Percentiles rank a stretch among this genome's conserved stretches.
Conservation (phyloP, 192 early-diverging fungal species). For the Umbelopsis sp. region DNA sequence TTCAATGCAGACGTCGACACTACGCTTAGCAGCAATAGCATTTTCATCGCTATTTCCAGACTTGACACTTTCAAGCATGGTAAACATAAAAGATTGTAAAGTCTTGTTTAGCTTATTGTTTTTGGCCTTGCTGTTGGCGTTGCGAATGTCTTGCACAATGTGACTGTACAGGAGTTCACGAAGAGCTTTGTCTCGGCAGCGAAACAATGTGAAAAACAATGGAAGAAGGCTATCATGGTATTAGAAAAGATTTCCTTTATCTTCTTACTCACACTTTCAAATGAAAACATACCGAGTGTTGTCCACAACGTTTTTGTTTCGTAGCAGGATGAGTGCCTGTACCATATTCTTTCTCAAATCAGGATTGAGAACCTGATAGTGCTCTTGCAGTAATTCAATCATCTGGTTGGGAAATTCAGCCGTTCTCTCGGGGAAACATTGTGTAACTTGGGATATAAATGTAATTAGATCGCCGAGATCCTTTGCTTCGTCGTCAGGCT, state of each 20-base stretch:
- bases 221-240: constrained; percentile 63
- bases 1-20: constrained; percentile 96
- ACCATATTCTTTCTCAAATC: constrained; percentile 88
- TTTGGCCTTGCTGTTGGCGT: constrained; percentile 87
- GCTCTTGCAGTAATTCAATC: constrained; percentile 79
- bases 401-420: constrained; percentile 81
- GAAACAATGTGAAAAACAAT: constrained; percentile 96
- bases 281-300: constrained; percentile 48
- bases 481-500: constrained; percentile 78
- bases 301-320: constrained; percentile 81
- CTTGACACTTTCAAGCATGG: constrained; percentile 80
- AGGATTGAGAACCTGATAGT: constrained; percentile 81
- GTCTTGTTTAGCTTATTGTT: constrained; percentile 99
- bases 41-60: constrained; percentile 68
- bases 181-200: constrained; percentile 90
- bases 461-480: constrained; percentile 88
- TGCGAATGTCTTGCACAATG: constrained; percentile 96
- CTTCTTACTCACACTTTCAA: neutral
- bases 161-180: constrained; percentile 88
- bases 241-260: neutral
- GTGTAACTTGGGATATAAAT: constrained; percentile 87
- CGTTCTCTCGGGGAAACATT: constrained; percentile 87
- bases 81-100: constrained; percentile 98
- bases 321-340: constrained; percentile 83
- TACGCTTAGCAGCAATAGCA: constrained; percentile 93